Percentiles rank a stretch among this genome's conserved stretches.
These are phyloP conservation scores for Cystoisospora suis DNA, from an alignment of 169 alveolate genomes.

Conservation along the genomic window DNA sequence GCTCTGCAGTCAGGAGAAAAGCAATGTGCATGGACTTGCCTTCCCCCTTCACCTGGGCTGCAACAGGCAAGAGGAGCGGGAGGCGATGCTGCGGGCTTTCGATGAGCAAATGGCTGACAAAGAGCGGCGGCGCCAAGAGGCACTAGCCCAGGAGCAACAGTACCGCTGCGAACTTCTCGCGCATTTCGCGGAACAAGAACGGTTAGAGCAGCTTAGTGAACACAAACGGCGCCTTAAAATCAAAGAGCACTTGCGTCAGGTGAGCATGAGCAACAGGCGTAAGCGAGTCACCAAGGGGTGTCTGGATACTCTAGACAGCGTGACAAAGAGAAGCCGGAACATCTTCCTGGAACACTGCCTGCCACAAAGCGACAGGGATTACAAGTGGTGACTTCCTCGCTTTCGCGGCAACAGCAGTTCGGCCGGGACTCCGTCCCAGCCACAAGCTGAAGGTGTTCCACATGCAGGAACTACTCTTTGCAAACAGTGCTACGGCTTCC, in stretches of 20 bases:
- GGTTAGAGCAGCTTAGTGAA: constrained; percentile 81
- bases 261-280: too few species aligned
- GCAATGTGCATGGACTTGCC: too few species aligned
- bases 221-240: constrained; percentile 81
- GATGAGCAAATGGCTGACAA: constrained; percentile 73
- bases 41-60: too few species aligned
- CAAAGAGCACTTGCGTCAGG: constrained; percentile 83
- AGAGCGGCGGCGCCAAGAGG: constrained; percentile 72
- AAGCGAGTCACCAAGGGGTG: too few species aligned
- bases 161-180: constrained; percentile 79
- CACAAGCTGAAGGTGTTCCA: too few species aligned
- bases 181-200: constrained; percentile 85
- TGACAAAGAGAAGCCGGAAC: too few species aligned
- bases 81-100: constrained; percentile 47
- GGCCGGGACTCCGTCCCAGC: neutral
- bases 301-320: too few species aligned
- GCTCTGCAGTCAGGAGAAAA: too few species aligned
- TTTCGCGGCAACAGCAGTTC: neutral
- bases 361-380: too few species aligned
- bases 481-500: too few species aligned
- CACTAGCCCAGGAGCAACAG: constrained; percentile 78
- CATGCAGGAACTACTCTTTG: too few species aligned
- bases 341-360: too few species aligned
- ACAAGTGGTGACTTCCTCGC: neutral
- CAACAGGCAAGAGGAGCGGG: constrained; percentile 49